phyloP scores from a whole-genome alignment of 2,329 filamentous ascomycete genomes.

The Neocatenulostroma microsporum region DNA sequence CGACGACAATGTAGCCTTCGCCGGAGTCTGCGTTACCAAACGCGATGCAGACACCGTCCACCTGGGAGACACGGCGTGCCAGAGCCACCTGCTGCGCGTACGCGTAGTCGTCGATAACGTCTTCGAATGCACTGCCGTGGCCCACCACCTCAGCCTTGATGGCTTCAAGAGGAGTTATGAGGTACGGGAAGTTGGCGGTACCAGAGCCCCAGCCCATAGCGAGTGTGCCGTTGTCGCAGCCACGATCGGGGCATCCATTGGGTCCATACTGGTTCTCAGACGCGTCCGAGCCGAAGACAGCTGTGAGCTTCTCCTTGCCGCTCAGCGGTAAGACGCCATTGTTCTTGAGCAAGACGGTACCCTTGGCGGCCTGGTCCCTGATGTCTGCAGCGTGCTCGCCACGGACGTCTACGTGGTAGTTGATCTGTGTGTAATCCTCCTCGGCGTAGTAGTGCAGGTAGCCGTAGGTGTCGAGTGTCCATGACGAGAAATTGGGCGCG shows the following conservation, averaged over 20 bases:
- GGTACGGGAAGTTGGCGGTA: constrained; percentile 53
- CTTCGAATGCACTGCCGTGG: constrained; percentile 55
- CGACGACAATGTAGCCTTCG: constrained; percentile 75
- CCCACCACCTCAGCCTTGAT: constrained; percentile 59
- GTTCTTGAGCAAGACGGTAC: constrained; percentile 86
- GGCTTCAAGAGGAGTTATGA: constrained; percentile 57
- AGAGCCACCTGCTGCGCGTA: constrained; percentile 42
- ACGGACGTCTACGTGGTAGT: constrained; percentile 75
- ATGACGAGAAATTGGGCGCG: constrained; percentile 70
- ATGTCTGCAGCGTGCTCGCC: constrained; percentile 63
- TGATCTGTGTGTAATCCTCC: constrained; percentile 57
- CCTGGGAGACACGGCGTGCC: constrained; percentile 44
- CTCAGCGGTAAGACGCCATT: constrained; percentile 65
- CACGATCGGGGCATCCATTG: constrained; percentile 68
- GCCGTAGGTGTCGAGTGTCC: constrained; percentile 69
- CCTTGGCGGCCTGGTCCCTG: constrained; percentile 67
- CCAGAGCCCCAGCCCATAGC: constrained; percentile 64
- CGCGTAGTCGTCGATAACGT: constrained; percentile 52
- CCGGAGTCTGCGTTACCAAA: constrained; percentile 84
- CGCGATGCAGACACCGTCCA: constrained; percentile 53
- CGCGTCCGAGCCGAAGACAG: constrained; percentile 77
- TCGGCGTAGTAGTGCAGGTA: constrained; percentile 57
- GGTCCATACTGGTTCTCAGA: constrained; percentile 65
- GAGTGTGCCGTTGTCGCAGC: constrained; percentile 53
- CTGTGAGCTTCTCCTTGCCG: constrained; percentile 62